Evolutionary conservation across 495 filamentous ascomycete species (phyloP).

Genomic region (Talaromyces adpressus): DNA sequence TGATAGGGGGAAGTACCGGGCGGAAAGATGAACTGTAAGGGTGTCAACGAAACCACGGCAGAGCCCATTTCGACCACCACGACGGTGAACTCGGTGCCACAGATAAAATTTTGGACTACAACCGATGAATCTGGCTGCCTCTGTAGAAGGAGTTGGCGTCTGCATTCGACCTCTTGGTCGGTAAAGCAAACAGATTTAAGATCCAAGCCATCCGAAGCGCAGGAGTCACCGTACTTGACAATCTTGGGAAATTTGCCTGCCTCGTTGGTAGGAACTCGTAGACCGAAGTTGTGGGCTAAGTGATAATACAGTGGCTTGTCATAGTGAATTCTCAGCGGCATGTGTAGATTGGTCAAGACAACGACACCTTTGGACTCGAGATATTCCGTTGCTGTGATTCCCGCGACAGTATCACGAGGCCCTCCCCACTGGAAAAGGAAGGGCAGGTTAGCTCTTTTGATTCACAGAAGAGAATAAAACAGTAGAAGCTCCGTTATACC

Average conservation of each 20-base stretch:
- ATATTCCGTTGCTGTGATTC: not conserved
- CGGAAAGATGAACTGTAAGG: slow-evolving; percentile 6
- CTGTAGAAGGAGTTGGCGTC: too few species aligned
- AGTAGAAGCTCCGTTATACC: not conserved
- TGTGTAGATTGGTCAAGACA: not conserved
- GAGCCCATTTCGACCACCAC: slow-evolving; percentile 9
- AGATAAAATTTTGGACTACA: too few species aligned
- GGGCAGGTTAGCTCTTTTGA: too few species aligned
- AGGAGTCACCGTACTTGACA: not conserved
- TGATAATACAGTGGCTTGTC: not conserved
- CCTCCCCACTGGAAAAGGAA: not conserved
- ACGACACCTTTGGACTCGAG: not conserved
- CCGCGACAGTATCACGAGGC: not conserved
- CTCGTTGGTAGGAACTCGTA: not conserved
- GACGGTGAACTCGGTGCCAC: not conserved
- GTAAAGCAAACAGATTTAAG: too few species aligned
- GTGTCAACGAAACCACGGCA: slow-evolving; percentile 6
- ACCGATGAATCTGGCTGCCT: too few species aligned
- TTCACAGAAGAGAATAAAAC: too few species aligned
- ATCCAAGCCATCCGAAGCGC: not conserved
- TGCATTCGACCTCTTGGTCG: too few species aligned
- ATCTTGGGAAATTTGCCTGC: slow-evolving; percentile 1
- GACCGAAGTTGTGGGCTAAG: not conserved
- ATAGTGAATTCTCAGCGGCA: not conserved
- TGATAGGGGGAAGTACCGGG: not conserved